phyloP scores from a whole-genome alignment of 441 rosid species.

The Syzygium syzygioides region DNA sequence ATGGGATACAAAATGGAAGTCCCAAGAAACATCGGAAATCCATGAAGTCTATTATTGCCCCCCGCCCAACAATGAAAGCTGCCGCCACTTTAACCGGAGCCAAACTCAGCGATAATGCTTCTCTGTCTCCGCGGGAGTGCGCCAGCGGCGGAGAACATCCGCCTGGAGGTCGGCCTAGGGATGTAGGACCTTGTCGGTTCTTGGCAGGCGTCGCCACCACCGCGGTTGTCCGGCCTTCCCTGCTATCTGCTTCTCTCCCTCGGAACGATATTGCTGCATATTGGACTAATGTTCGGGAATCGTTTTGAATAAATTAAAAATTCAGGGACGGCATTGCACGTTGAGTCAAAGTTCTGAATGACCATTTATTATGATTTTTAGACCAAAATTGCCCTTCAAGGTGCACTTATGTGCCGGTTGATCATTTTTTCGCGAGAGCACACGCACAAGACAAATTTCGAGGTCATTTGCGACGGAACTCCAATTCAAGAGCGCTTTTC shows the following conservation, averaged over 20 bases:
- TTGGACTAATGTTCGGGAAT: rapidly evolving
- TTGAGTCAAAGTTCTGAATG: rapidly evolving
- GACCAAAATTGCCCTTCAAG: not conserved
- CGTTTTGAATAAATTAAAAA: not conserved
- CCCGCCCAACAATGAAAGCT: not conserved
- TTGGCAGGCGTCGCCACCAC: not conserved
- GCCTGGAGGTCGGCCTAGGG: not conserved
- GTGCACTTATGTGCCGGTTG: rapidly evolving
- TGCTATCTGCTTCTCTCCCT: not conserved
- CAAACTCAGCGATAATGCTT: not conserved
- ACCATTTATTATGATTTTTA: not conserved
- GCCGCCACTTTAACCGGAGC: not conserved
- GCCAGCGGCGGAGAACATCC: not conserved
- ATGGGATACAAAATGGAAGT: not conserved
- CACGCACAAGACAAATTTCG: not conserved
- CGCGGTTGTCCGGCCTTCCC: rapidly evolving
- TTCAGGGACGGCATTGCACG: rapidly evolving
- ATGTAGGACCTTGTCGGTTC: not conserved
- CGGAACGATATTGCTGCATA: rapidly evolving
- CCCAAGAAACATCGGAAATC: not conserved
- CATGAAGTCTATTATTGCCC: too few relatives aligned
- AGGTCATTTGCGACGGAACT: not conserved
- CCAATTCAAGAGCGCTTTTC: not conserved
- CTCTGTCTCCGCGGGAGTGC: not conserved
- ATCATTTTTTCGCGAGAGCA: not conserved